Evolutionary conservation across 2,329 filamentous ascomycete genomes (phyloP).

Genomic region (Acephala macrosclerotiorum): DNA sequence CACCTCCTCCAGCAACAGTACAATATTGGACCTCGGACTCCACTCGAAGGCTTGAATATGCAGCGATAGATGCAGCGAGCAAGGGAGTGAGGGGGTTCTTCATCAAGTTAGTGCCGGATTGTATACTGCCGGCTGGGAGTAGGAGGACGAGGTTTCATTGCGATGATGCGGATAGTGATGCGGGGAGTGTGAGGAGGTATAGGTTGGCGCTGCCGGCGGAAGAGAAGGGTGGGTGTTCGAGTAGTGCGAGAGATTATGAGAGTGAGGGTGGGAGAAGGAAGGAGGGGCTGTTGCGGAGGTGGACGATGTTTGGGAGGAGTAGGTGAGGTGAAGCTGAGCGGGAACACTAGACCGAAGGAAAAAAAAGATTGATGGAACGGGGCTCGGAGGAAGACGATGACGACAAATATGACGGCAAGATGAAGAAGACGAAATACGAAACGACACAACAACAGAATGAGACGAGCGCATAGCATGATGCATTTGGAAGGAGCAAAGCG

Average conservation of each 20-base stretch:
- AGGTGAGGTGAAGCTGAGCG: background rate
- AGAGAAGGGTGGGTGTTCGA: slow-evolving; percentile 20
- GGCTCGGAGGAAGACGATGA: too few relatives aligned
- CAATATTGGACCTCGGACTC: slow-evolving; percentile 73
- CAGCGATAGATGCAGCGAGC: slow-evolving; percentile 69
- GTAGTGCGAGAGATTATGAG: background rate
- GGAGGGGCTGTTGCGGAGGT: slow-evolving; percentile 15
- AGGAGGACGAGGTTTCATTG: slow-evolving; percentile 65
- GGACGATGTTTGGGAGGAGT: slow-evolving; percentile 23
- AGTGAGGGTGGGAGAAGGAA: background rate
- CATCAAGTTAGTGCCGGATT: slow-evolving; percentile 66
- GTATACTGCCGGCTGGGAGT: slow-evolving; percentile 59
- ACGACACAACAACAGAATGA: background rate
- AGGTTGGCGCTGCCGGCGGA: slow-evolving; percentile 60
- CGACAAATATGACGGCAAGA: too few relatives aligned
- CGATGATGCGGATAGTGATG: slow-evolving; percentile 48
- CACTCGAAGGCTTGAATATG: slow-evolving; percentile 69
- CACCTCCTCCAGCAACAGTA: slow-evolving; percentile 61
- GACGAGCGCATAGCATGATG: background rate
- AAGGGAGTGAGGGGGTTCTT: slow-evolving; percentile 68
- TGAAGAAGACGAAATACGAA: background rate
- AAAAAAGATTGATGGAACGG: too few relatives aligned
- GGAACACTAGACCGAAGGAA: background rate
- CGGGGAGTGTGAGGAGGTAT: slow-evolving; percentile 69
- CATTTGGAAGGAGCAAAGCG: background rate